These are phyloP conservation scores for Penicillium sclerotigenum DNA, from an alignment of 2,329 filamentous ascomycete genomes.

Conservation along the genomic window DNA sequence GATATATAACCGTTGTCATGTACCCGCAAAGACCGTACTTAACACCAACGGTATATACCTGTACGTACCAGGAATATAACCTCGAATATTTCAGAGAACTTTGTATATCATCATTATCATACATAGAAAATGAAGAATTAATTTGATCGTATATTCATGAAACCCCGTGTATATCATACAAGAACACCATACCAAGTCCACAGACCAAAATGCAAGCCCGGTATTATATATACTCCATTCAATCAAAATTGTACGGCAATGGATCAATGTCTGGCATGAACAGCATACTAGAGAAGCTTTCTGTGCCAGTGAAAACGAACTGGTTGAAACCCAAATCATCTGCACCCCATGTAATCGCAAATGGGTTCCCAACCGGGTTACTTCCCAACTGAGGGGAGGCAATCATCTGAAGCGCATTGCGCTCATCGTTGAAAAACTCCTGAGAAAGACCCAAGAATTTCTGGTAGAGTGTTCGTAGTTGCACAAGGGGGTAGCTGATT, in stretches of 20 bases:
- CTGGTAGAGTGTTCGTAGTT: slow-evolving; percentile 15
- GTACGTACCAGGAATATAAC: slow-evolving; percentile 1
- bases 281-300: background rate
- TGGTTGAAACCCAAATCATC: background rate
- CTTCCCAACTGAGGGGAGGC: background rate
- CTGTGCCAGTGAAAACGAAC: background rate
- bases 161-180: background rate
- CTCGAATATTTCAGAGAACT: background rate
- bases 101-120: background rate
- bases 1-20: slow-evolving; percentile 1
- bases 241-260: background rate
- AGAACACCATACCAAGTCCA: background rate
- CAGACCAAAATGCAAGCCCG: background rate
- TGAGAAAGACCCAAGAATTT: slow-evolving; percentile 17
- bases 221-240: background rate
- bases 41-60: background rate
- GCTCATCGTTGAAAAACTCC: slow-evolving; percentile 6
- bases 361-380: background rate
- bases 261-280: background rate
- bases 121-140: background rate
- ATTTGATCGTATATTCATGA: background rate
- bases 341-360: background rate
- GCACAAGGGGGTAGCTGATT: slow-evolving; percentile 15
- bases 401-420: background rate
- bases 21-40: slow-evolving; percentile 5